A percentile compares a stretch with the other conserved stretches of the same genome.
These are phyloP conservation scores for Chamaecrista fasciculata DNA, from an alignment of 306 rosid species.

Conservation along the genomic window DNA sequence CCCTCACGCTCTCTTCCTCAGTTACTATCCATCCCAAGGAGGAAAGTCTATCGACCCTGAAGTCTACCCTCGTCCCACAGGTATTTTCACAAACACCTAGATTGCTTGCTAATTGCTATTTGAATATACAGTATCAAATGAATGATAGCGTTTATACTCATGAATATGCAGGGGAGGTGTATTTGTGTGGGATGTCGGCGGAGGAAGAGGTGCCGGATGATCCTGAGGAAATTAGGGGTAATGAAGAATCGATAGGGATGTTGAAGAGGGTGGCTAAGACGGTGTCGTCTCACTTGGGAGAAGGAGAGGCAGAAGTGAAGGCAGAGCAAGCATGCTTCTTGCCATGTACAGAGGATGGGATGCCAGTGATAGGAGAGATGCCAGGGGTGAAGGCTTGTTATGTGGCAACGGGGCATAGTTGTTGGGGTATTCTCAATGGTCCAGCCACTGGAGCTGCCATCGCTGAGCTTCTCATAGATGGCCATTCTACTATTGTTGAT, in stretches of 20 bases:
- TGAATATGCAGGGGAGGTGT: slow-evolving; percentile 79
- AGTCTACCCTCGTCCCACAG: slow-evolving; percentile 93
- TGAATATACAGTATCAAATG: not conserved
- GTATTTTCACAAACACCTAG: slow-evolving; percentile 25
- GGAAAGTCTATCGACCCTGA: slow-evolving; percentile 70
- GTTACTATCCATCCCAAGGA: slow-evolving; percentile 39
- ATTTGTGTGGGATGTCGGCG: slow-evolving; percentile 75
- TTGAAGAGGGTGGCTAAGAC: slow-evolving; percentile 73
- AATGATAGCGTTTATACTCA: no score
- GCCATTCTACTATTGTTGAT: slow-evolving; percentile 67
- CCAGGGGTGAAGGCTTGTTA: slow-evolving; percentile 64
- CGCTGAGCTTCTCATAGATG: slow-evolving; percentile 80
- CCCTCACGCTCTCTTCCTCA: slow-evolving; percentile 75
- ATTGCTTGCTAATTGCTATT: no score
- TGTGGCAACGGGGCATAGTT: slow-evolving; percentile 85
- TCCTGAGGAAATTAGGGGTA: slow-evolving; percentile 56
- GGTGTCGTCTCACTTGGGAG: slow-evolving; percentile 69
- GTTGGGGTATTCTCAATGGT: slow-evolving; percentile 93
- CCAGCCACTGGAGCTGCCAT: slow-evolving; percentile 93
- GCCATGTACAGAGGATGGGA: slow-evolving; percentile 70
- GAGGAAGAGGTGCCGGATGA: slow-evolving; percentile 75
- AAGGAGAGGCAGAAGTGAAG: slow-evolving; percentile 62
- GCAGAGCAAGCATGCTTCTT: slow-evolving; percentile 88
- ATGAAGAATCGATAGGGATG: slow-evolving; percentile 54
- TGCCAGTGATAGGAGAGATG: slow-evolving; percentile 75